Base-by-base conservation (phyloP, 176 grass and related monocot genomes). In the Panicum miliaceum region DNA sequence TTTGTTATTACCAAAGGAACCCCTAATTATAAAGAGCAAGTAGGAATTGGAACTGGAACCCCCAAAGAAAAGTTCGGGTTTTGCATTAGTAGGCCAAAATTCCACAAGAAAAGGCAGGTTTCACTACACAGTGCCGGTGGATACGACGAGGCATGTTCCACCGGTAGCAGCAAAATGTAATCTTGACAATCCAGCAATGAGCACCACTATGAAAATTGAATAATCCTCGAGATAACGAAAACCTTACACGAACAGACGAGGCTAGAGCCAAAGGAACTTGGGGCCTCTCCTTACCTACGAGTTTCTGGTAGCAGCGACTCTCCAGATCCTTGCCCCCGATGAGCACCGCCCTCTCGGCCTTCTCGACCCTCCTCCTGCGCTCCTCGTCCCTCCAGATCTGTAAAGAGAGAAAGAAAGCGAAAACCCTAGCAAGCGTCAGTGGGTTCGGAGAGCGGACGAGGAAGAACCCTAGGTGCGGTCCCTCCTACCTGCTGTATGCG, bases 261-360 rank as follows among this genome's bases (percentile, higher is more conserved):
- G 63, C 59, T 15, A 58, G 41, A 9, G 40, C 4, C 18, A 80
- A 80, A 26, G 40, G n/a, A 22, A 83, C 4, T 16, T 15, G 15
- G 42, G 71, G 9, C 23, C 16, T 62, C 61, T 42, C 48, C 76
- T 60, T 56, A 91, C 92, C 84, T 57, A 27, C 53, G 3, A 81
- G 45, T 41, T 86, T 89, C 42, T 71, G 13, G 23, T 71, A 43
- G 69, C 84, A 75, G 25, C 63, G 26, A 51, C 42, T 19, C 58
- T 90, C 75, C 35, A 52, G 51, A n/a, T 88, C 70, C 82, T 86
- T 88, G 20, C 36, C 52, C 14, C 63, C 93, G 2, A 90, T 8
- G 25, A 73, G 51, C 25, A 78, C 43, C 45, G 68, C 79, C 26
- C 71, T 12, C 47, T 73, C 78, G 1, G 82, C 90, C 26, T 12